Percentiles rank a stretch among this genome's conserved stretches.
These are phyloP conservation scores for Multifurca ochricompacta DNA, from an alignment of 768 basidiomycete species.

Conservation along the genomic window DNA sequence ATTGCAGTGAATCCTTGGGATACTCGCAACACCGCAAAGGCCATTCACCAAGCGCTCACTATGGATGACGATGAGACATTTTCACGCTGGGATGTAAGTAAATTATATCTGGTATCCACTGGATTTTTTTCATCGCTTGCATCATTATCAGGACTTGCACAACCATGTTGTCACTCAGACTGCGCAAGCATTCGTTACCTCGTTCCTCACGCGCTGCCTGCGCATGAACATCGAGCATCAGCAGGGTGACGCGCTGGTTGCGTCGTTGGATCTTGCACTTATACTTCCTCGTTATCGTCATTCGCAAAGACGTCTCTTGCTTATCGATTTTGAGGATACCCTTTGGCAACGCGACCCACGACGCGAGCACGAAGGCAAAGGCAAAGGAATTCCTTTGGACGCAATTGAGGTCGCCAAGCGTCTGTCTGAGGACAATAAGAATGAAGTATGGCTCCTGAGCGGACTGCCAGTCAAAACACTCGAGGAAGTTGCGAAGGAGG, in stretches of 20 bases:
- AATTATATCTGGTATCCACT: neutral
- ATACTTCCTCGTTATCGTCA: slow-evolving; percentile 63
- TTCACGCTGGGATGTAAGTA: slow-evolving; percentile 65
- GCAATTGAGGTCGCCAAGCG: slow-evolving; percentile 43
- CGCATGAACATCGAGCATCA: slow-evolving; percentile 67
- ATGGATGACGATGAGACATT: slow-evolving; percentile 69
- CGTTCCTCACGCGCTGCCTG: slow-evolving; percentile 68
- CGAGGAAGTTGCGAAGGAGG: slow-evolving; percentile 50
- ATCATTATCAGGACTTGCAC: slow-evolving; percentile 50
- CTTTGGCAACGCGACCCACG: slow-evolving; percentile 61
- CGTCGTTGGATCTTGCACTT: slow-evolving; percentile 37
- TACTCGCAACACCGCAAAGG: slow-evolving; percentile 71
- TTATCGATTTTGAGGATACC: slow-evolving; percentile 75
- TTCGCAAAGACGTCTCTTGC: slow-evolving; percentile 53
- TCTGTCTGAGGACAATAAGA: slow-evolving; percentile 55
- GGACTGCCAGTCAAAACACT: slow-evolving; percentile 60
- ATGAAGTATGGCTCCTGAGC: slow-evolving; percentile 79
- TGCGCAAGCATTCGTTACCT: slow-evolving; percentile 73
- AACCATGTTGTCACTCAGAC: slow-evolving; percentile 82
- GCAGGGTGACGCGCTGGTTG: slow-evolving; percentile 33
- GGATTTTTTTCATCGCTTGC: neutral
- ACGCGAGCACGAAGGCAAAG: slow-evolving; percentile 18
- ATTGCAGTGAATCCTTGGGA: slow-evolving; percentile 87
- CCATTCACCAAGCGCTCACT: slow-evolving; percentile 67
- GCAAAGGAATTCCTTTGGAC: slow-evolving; percentile 25